Base-by-base conservation (phyloP, 108 stramenopile species). In the Stephanodiscus minutulus region DNA sequence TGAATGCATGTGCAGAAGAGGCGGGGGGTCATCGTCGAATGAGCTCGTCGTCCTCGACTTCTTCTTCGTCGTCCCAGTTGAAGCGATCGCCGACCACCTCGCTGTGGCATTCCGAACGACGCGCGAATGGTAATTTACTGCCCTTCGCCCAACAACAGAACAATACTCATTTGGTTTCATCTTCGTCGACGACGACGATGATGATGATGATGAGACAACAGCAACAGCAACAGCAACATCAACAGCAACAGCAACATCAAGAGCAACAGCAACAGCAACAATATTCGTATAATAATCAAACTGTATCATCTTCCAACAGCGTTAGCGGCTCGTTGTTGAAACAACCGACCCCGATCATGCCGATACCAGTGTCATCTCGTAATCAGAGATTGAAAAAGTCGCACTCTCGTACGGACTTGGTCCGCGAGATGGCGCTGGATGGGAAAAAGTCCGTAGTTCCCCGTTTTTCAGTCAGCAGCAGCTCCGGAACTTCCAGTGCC, bases 341-440 rank as follows among this genome's bases (percentile, higher is more conserved):
- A 61, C 3, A 31, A 33, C 29, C 20, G 20, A 20, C 28, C 20
- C 31, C 31, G 29, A 33, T 33, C 6, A 20, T 28, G 20, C 41
- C 35, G 20, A 63, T 20, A 25, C 31, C 36, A 5, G 41, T 37
- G 24, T 44, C 25, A 63, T 33, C n/a, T 8, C 20, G 35, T 6
- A 37, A 43, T 5, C 62, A 63, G 36, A 39, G 25, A 63, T 43
- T 63, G 62, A 37, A 22, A 63, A 63, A 63, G 43, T 63, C 62
- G 17, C 62, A 63, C 25, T 63, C 62, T 17, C 62, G 62, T 22
- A 36, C 62, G 20, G 62, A 63, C 25, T 63, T 63, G 15, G 62
- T 36, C 5, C 62, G 62, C 1, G 62, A 63, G 50, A 6, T 24
- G 1, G 50, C 50, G 50, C 18, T 52, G 50, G 50, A 52, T 52